Evolutionary conservation across 371 early-diverging fungal species (phyloP).

Genomic region (Actinomucor elegans): DNA sequence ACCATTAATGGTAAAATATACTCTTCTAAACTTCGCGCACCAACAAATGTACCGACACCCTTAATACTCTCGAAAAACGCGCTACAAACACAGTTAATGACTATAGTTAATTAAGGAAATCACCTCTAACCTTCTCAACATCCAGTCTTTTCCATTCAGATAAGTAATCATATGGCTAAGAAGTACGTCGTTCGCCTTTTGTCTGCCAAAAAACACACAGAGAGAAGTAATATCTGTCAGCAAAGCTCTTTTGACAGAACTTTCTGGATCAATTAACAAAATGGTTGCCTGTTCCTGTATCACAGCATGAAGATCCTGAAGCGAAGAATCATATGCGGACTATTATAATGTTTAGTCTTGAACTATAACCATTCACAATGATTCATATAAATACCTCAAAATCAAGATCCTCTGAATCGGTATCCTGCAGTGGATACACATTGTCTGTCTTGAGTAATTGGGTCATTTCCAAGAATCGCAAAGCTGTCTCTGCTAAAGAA

Average conservation of each 20-base stretch:
- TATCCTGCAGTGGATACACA: conserved; percentile 52
- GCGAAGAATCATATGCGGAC: conserved; percentile 73
- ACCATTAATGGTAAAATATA: conserved; percentile 93
- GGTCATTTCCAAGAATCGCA: conserved; percentile 72
- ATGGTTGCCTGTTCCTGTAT: conserved; percentile 74
- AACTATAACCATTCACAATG: background rate
- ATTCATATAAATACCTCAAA: conserved; percentile 37
- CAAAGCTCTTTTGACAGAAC: conserved; percentile 76
- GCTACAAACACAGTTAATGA: conserved; percentile 50
- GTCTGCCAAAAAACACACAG: conserved; percentile 83
- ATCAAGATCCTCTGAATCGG: conserved; percentile 56
- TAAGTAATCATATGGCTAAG: conserved; percentile 94
- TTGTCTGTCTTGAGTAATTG: conserved; percentile 65
- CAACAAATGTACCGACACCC: conserved; percentile 87
- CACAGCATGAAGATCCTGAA: conserved; percentile 70
- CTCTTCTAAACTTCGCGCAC: conserved; percentile 82
- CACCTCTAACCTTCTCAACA: conserved; percentile 82
- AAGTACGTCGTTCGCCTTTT: conserved; percentile 81
- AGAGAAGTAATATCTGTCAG: conserved; percentile 75
- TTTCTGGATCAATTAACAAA: conserved; percentile 69
- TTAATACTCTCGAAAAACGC: conserved; percentile 91
- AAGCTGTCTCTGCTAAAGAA: conserved; percentile 75
- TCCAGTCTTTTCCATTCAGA: conserved; percentile 92
- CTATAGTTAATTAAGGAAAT: too few relatives aligned
- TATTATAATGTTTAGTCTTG: too few relatives aligned